A percentile compares a stretch with the other conserved stretches of the same genome.
Conservation (phyloP, 2,329 filamentous ascomycete genomes). For the Alternaria burnsii region DNA sequence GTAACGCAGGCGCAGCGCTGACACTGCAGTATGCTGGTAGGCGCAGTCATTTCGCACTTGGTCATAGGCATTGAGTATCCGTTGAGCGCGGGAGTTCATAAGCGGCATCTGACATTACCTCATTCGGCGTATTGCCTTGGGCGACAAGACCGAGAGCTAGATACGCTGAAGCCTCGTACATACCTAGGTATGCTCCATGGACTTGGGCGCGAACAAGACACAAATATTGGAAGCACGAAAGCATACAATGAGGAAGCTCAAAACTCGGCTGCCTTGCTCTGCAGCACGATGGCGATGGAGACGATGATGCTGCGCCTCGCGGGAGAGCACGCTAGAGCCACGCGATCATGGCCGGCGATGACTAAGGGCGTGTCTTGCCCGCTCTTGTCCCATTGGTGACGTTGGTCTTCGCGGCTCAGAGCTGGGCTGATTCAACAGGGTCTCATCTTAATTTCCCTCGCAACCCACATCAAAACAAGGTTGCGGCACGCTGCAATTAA, state of each 20-base stretch:
- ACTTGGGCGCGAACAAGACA: not conserved
- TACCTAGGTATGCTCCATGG: not conserved
- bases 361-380: conserved; percentile 4
- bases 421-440: conserved; percentile 19
- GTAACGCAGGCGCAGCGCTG: not conserved
- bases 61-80: not conserved
- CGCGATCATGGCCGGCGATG: not conserved
- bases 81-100: not conserved
- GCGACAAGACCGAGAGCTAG: not conserved
- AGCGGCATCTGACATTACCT: conserved; percentile 1
- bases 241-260: not conserved
- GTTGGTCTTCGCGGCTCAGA: conserved; percentile 16
- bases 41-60: not conserved
- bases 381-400: conserved; percentile 16
- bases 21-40: not conserved
- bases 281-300: not conserved
- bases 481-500: conserved; percentile 10
- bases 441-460: conserved; percentile 23
- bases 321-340: conserved; percentile 1
- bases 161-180: not conserved
- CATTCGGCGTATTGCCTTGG: not conserved
- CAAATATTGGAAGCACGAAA: not conserved
- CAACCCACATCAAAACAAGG: conserved; percentile 27
- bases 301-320: conserved; percentile 5
- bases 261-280: not conserved